A percentile compares a stretch with the other conserved stretches of the same genome.
Evolutionary conservation across 2,329 filamentous ascomycete species (phyloP).

Genomic region (Colletotrichum liriopes): DNA sequence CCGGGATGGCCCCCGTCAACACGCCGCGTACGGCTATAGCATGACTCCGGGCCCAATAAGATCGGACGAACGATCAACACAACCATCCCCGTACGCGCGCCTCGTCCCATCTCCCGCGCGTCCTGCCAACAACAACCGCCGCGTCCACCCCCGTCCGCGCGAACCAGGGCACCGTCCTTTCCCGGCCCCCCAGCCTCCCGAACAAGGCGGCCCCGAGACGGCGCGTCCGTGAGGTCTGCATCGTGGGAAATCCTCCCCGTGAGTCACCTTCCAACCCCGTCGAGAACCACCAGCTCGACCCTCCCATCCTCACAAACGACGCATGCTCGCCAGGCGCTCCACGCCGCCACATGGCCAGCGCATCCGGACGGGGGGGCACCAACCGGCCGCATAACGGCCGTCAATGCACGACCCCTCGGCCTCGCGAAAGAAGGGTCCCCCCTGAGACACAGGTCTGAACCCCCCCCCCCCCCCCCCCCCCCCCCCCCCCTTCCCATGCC

Average conservation of each 20-base stretch:
- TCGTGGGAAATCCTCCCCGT: too few species aligned
- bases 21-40: not conserved
- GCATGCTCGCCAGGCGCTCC: not conserved
- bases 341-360: not conserved
- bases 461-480: not conserved
- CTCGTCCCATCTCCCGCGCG: slow-evolving; percentile 5
- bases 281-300: not conserved
- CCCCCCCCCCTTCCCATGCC: not conserved
- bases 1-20: not conserved
- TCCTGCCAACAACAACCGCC: not conserved
- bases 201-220: not conserved
- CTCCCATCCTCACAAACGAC: not conserved
- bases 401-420: slow-evolving; percentile 10
- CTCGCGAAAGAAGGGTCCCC: not conserved
- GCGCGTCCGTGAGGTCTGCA: not conserved
- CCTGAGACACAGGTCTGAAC: not conserved
- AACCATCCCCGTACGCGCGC: not conserved
- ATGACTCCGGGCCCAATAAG: slow-evolving; percentile 2
- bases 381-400: slow-evolving; percentile 12
- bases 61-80: slow-evolving; percentile 10
- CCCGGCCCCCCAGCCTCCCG: not conserved
- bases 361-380: not conserved
- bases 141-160: not conserved
- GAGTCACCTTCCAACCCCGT: not conserved
- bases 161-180: not conserved